These are phyloP conservation scores for Aspergillus olivimuriae DNA, from an alignment of 495 filamentous ascomycete genomes.

Conservation along the genomic window DNA sequence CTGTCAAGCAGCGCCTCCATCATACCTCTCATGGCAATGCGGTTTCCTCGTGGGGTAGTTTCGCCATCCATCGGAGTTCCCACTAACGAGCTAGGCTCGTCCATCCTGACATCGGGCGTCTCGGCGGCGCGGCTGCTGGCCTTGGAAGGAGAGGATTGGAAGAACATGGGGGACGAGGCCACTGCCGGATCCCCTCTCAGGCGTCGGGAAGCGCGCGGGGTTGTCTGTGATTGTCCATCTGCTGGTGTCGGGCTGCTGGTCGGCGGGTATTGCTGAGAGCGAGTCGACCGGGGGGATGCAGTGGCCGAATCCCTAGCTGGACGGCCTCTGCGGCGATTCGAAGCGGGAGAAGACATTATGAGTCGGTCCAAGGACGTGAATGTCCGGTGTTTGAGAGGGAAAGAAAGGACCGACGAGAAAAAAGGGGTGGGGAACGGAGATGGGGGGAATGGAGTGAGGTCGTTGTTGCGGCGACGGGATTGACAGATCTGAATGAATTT, in stretches of 20 bases:
- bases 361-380: constrained; percentile 5
- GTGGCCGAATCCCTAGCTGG: constrained; percentile 34
- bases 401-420: constrained; percentile 9
- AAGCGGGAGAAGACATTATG: constrained; percentile 46
- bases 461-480: constrained; percentile 7
- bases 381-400: not conserved
- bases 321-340: constrained; percentile 35
- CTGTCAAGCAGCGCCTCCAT: not conserved
- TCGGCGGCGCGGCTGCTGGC: constrained; percentile 49
- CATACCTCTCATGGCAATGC: constrained; percentile 59
- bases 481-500: constrained; percentile 1
- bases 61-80: constrained; percentile 55
- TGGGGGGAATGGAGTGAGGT: constrained; percentile 6
- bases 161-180: constrained; percentile 79
- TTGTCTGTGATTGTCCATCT: constrained; percentile 27
- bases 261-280: constrained; percentile 30
- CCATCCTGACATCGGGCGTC: constrained; percentile 46
- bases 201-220: constrained; percentile 41
- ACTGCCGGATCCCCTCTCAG: constrained; percentile 30
- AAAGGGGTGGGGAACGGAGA: constrained; percentile 18
- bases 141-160: constrained; percentile 66
- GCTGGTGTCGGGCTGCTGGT: constrained; percentile 31
- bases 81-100: constrained; percentile 59
- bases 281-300: constrained; percentile 35
- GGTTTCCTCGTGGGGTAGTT: constrained; percentile 67